Evolutionary conservation across 176 grass and related monocot genomes (phyloP), one percentile per base, ranked within the genome.

Genomic region (Lolium multiflorum): DNA sequence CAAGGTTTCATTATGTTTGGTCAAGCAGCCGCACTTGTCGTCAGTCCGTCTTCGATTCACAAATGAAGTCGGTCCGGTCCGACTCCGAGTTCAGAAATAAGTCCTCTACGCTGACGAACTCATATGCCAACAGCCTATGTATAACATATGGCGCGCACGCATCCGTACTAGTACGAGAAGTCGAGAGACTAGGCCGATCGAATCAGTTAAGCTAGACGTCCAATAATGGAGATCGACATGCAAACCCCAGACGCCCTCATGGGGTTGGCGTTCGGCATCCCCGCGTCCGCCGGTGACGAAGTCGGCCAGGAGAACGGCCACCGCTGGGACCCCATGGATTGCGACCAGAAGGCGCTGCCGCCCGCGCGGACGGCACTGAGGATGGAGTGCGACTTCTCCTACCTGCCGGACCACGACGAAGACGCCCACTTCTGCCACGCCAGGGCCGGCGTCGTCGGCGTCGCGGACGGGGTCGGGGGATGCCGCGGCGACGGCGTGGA

Each of bases 391-490:
- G 66, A 61, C 22, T 74, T 81, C 2, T 74, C 12, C 58, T 91
- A 80, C 67, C 10, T 84, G 1, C 76, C 59, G 37, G 25, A 84
- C 3, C 56, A 91, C 80, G 66, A 52, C 55, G 84, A 91, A 75
- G 89, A 91, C 64, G 59, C 75, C 2, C 49, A 67, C 48, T 91
- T 91, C 85, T 24, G 38, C 35, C 80, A 58, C 84, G 37, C 55
- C 20, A 20, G 13, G 6, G 52, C 72, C 41, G 22, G 81, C 58
- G 81, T 84, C 47, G 1, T 84, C 10, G 85, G 74, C 56, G 67
- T 91, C 6, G 89, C 84, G 10, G 89, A 91, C 56, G 89, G 89
- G 18, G 84, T 91, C 47, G 75, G 89, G 9, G 47, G 80, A 4
- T 91, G 44, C 74, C 64, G 81, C 18, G 4, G 2, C 3, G 0